Evolutionary conservation across 2,329 filamentous ascomycete species (phyloP), one percentile per base, ranked within the genome.

Genomic region (Exophiala sp.): DNA sequence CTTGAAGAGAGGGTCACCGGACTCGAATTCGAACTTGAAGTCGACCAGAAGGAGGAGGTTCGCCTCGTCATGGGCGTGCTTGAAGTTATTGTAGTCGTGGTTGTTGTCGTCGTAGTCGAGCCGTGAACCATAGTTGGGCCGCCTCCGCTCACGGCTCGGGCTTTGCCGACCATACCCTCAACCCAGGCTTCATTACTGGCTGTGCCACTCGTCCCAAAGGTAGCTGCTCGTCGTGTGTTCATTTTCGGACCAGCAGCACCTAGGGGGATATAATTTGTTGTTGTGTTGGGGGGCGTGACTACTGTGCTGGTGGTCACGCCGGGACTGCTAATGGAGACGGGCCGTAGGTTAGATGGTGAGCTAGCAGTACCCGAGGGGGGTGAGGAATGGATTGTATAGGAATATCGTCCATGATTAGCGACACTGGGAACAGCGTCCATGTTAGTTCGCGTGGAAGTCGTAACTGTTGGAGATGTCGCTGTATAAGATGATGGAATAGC

Each of bases 181-280:
- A 73, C 70, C 71, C 71, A 74, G 1, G 70, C 70, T 55, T 73
- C 70, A 52, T 70, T 70, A 42, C 72, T 68, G 2, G 62, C 22
- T 64, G 65, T 49, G 65, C 63, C 16, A 62, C 66, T 29, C 64
- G 65, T 18, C 66, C 68, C 40, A 16, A 58, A 70, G 64, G 53
- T 69, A 66, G 48, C 70, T 66, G 11, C 62, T 30, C 68, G 65
- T 46, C 69, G 64, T 16, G 64, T 64, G 24, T 68, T 66, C 14
- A 68, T 68, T 24, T 65, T 71, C 2, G 71, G 71, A 0, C 71
- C 71, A 10, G 71, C 71, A 21, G 71, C 67, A 21, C 71, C 71
- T 4, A 74, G 64, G 5, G 71, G 71, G 0, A 69, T 68, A 21
- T 68, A 63, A 11, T 44, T 60, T 8, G 52, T 48, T 2, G 48